A percentile compares a stretch with the other conserved stretches of the same genome.
Evolutionary conservation across 345 rosid species (phyloP).

Genomic region (Brassica napus): DNA sequence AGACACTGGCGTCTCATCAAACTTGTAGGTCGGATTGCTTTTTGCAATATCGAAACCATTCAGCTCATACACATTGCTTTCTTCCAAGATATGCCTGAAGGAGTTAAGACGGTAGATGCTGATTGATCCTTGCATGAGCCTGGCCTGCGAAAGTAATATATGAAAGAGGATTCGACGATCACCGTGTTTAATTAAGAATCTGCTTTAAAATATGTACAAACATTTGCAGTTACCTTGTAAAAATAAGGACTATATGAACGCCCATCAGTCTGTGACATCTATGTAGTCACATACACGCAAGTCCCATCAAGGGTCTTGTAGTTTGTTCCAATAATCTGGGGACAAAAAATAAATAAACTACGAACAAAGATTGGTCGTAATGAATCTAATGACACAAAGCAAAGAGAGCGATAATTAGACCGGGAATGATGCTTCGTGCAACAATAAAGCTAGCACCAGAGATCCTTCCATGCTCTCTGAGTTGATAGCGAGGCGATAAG

Average conservation of each 20-base stretch:
- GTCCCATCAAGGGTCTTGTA: constrained; percentile 59
- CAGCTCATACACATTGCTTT: too few relatives aligned
- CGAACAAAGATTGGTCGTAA: background rate
- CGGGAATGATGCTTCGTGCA: constrained; percentile 51
- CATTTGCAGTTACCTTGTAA: constrained; percentile 5
- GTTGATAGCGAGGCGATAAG: constrained; percentile 10
- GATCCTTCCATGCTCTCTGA: constrained; percentile 58
- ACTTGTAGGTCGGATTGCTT: too few relatives aligned
- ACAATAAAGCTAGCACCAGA: constrained; percentile 67
- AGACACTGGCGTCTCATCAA: too few relatives aligned
- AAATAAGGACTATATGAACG: constrained; percentile 35
- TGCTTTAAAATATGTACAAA: too few relatives aligned
- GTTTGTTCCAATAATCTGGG: constrained; percentile 60
- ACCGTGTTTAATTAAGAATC: too few relatives aligned
- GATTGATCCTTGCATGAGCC: too few relatives aligned
- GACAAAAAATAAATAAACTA: background rate
- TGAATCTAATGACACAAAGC: background rate
- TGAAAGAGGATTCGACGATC: too few relatives aligned
- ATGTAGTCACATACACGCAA: constrained; percentile 55
- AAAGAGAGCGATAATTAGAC: constrained; percentile 21
- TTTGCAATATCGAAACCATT: too few relatives aligned
- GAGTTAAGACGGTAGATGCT: too few relatives aligned
- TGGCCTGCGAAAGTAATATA: too few relatives aligned
- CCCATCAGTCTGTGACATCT: constrained; percentile 46
- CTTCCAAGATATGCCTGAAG: too few relatives aligned